phyloP scores from a whole-genome alignment of 768 basidiomycete genomes.

The Lactarius hengduanensis region DNA sequence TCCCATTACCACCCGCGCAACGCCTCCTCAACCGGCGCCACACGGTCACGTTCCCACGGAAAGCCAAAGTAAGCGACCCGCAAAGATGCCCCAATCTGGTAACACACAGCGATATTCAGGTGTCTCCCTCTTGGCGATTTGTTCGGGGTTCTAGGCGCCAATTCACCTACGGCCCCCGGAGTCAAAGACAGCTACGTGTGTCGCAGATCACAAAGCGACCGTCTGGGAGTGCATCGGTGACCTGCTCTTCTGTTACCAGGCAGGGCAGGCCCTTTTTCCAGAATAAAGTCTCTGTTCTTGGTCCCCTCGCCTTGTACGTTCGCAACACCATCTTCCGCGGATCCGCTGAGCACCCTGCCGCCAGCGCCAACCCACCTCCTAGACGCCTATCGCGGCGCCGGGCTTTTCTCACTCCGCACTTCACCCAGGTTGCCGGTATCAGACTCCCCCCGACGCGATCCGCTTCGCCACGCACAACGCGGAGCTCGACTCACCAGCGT shows the following conservation, averaged over 20 bases:
- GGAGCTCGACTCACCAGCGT: slow-evolving; percentile 39
- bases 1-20: too few species aligned
- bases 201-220: background rate
- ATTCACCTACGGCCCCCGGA: background rate
- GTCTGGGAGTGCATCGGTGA: background rate
- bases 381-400: slow-evolving; percentile 40
- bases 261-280: slow-evolving; percentile 31
- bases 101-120: too few species aligned
- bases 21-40: too few species aligned
- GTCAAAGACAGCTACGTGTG: background rate
- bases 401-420: slow-evolving; percentile 44
- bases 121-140: too few species aligned
- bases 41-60: too few species aligned
- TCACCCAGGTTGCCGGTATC: background rate
- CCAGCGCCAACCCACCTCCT: slow-evolving; percentile 53
- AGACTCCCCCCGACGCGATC: background rate
- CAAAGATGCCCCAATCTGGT: too few species aligned
- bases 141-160: too few species aligned
- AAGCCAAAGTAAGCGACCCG: too few species aligned
- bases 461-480: slow-evolving; percentile 32
- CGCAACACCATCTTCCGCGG: slow-evolving; percentile 37
- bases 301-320: background rate
- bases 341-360: background rate
- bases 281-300: too few species aligned
- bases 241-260: slow-evolving; percentile 71